Evolutionary conservation across 768 basidiomycete genomes (phyloP), one percentile per base, ranked within the genome.

Genomic region (Rhodotorula graminis): DNA sequence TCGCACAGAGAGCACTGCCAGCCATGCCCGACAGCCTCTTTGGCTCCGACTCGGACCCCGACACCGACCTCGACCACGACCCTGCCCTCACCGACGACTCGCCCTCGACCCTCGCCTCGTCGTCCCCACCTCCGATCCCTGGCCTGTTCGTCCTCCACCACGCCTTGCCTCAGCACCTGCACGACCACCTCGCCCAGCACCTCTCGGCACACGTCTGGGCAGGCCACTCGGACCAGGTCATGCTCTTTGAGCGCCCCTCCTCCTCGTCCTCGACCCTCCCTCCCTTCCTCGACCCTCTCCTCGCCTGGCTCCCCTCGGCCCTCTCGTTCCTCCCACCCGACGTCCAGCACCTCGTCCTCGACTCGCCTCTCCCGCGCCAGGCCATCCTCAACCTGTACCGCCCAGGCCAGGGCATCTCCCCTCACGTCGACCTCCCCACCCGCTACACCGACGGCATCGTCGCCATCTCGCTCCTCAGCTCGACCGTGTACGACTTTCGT

Each of bases 401-500:
- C 31, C 91, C 93, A 0, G 94, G 94, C 14, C 87, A 93, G 80
- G 94, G 94, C 19, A 97, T 98, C 75, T 83, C 88, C 0, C 86
- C 91, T 0, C 94, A 97, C 76, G 72, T 98, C 56, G 94, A 98
- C 79, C 84, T 98, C 33, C 85, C 91, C 7, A 82, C 84, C 40
- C 87, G 94, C 23, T 98, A 90, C 78, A 92, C 86, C 14, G 91
- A 95, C 79, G 93, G 91, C 2, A 94, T 98, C 64, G 83, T 97
- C 33, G 92, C 92, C 16, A 86, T 95, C 64, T 93, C 90, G 76
- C 83, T 98, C 40, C 86, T 87, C 19, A 88, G 89, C 40, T 88
- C 89, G 21, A 90, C 88, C 62, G 89, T 87, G 23, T 94, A 95
- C 92, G 84, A 84, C 37, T 92, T 94, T 76, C 82, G 77, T 67